Evolutionary conservation across 805 yeast genomes (phyloP).

Genomic region (Metschnikowia hibisci): DNA sequence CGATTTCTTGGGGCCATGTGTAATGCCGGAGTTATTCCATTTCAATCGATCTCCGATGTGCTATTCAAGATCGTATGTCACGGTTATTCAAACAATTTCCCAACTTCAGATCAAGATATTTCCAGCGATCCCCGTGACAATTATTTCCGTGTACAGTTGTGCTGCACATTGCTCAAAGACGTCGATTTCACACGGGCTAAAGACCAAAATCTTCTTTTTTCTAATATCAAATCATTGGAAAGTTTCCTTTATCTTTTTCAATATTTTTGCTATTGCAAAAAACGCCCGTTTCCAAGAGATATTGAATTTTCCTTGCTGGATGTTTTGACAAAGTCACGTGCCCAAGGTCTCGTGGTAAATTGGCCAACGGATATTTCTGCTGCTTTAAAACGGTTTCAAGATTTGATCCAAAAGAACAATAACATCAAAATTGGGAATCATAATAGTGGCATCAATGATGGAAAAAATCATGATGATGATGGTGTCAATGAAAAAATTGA

Average conservation of each 20-base stretch:
- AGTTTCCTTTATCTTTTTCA: constrained; percentile 59
- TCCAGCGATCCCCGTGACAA: constrained; percentile 62
- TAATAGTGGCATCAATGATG: constrained; percentile 9
- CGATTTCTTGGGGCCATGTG: constrained; percentile 57
- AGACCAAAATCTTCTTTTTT: constrained; percentile 4
- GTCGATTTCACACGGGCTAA: constrained; percentile 14
- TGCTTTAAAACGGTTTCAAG: constrained; percentile 13
- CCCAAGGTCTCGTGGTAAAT: not conserved
- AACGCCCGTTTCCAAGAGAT: constrained; percentile 60
- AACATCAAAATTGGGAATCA: no score
- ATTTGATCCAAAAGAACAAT: constrained; percentile 2
- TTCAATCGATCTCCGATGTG: constrained; percentile 46
- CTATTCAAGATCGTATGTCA: constrained; percentile 54
- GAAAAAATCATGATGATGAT: constrained; percentile 5
- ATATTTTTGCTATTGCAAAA: constrained; percentile 63
- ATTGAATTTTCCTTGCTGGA: constrained; percentile 50
- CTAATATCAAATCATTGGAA: constrained; percentile 16
- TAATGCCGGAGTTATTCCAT: constrained; percentile 44
- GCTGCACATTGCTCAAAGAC: constrained; percentile 26
- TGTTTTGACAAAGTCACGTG: constrained; percentile 24
- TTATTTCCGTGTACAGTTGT: constrained; percentile 65
- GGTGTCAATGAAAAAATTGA: constrained; percentile 16
- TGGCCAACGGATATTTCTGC: constrained; percentile 18
- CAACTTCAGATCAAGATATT: constrained; percentile 46
- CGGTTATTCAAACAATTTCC: constrained; percentile 60